These are phyloP conservation scores for Apostasia ramifera DNA, from an alignment of 106 monocot genomes.

Conservation along the genomic window DNA sequence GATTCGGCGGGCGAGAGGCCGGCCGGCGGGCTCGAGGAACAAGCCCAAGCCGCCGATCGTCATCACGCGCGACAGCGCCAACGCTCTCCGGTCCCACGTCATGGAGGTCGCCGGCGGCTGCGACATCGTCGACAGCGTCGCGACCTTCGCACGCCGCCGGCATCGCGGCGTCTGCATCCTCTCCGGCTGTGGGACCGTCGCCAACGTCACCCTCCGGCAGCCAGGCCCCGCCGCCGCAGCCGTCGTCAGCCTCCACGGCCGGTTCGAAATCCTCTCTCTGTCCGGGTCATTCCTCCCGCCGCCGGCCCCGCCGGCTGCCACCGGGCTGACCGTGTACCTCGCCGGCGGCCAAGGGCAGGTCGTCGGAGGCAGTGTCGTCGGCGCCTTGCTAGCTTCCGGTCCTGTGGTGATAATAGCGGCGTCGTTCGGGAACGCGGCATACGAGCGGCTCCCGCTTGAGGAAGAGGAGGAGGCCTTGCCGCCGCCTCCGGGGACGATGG, in stretches of 20 bases:
- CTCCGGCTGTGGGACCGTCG: not conserved
- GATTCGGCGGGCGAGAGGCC: too few relatives aligned
- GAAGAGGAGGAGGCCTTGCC: not conserved
- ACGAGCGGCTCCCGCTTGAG: not conserved
- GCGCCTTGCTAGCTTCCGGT: not conserved
- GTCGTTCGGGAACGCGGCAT: conserved; percentile 2
- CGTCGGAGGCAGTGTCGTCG: too few relatives aligned
- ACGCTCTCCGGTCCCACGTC: not conserved
- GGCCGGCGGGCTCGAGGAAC: not conserved
- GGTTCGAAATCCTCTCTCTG: not conserved
- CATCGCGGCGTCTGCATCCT: not conserved
- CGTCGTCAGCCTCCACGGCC: too few relatives aligned
- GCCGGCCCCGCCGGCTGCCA: not conserved
- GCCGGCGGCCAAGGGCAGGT: too few relatives aligned
- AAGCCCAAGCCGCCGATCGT: not conserved
- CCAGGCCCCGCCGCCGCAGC: not conserved
- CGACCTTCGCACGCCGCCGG: not conserved
- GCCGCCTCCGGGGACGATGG: too few relatives aligned
- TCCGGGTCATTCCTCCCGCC: not conserved
- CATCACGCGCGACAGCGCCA: not conserved
- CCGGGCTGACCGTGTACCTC: not conserved
- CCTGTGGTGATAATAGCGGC: not conserved
- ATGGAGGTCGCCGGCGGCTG: too few relatives aligned
- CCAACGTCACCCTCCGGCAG: conserved; percentile 4
- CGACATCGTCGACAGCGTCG: too few relatives aligned